A percentile compares a stretch with the other conserved stretches of the same genome.
These are phyloP conservation scores for Camellia japonica DNA, from an alignment of 148 eudicot species.

Conservation along the genomic window DNA sequence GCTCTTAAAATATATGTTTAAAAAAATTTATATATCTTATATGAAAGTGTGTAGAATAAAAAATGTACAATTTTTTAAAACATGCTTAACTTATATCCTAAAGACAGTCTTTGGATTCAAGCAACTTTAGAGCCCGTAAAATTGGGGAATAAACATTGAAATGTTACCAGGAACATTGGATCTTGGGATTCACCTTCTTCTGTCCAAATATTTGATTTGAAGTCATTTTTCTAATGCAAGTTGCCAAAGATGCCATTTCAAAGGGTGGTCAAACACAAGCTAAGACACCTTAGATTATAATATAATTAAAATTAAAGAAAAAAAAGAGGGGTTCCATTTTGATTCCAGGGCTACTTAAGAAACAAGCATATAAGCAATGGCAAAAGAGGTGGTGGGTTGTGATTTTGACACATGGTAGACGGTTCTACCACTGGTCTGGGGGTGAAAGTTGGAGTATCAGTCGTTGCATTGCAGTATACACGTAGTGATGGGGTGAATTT, in stretches of 20 bases:
- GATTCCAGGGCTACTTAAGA: conserved; percentile 10
- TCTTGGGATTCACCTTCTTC: conserved; percentile 1
- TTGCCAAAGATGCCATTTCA: conserved; percentile 1
- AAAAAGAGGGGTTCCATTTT: background rate
- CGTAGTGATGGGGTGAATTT: too few species aligned
- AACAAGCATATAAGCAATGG: background rate
- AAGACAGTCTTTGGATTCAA: too few species aligned
- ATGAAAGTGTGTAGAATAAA: too few species aligned
- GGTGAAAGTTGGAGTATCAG: background rate
- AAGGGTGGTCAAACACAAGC: background rate
- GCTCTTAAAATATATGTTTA: too few species aligned
- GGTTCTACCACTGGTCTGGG: background rate
- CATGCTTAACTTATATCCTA: too few species aligned
- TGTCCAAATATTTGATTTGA: background rate
- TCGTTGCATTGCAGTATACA: background rate
- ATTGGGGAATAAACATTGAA: background rate
- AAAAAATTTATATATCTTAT: too few species aligned
- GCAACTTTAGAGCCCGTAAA: conserved; percentile 3
- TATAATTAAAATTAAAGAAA: background rate
- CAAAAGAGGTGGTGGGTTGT: background rate
- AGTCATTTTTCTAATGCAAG: background rate
- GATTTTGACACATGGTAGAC: background rate
- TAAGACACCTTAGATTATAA: conserved; percentile 1
- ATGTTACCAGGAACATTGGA: conserved; percentile 6
- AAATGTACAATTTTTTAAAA: too few species aligned